phyloP scores from a whole-genome alignment of 2,329 filamentous ascomycete genomes.

The Epichloe sp. region DNA sequence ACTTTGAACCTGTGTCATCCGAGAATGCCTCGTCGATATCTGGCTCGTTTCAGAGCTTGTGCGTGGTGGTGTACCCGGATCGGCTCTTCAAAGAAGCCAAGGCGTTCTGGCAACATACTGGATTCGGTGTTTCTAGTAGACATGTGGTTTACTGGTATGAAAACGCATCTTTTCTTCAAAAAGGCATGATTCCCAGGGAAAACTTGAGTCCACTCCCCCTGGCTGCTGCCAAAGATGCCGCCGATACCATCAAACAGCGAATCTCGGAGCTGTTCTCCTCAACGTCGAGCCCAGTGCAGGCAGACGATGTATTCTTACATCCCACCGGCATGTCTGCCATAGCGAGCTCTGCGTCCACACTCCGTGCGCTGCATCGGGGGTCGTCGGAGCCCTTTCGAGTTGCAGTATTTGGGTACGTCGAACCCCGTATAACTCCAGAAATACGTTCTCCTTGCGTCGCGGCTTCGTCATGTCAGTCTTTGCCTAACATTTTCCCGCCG shows the following conservation, averaged over 20 bases:
- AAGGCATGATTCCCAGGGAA: neutral
- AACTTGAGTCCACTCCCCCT: neutral
- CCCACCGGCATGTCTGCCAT: constrained; percentile 41
- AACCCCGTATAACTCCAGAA: too few relatives aligned
- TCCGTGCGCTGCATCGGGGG: constrained; percentile 2
- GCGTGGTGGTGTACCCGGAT: constrained; percentile 7
- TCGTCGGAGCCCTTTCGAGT: constrained; percentile 6
- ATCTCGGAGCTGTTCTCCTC: constrained; percentile 12
- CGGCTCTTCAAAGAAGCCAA: constrained; percentile 11
- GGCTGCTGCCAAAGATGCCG: constrained; percentile 6
- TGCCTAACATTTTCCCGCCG: neutral
- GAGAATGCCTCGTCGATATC: neutral
- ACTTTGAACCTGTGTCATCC: neutral
- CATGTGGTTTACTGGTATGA: constrained; percentile 14
- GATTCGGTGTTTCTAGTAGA: constrained; percentile 17
- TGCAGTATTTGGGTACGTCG: constrained; percentile 16
- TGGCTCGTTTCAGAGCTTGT: constrained; percentile 6
- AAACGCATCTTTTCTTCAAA: constrained; percentile 10
- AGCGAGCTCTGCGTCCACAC: constrained; percentile 10
- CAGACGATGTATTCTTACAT: constrained; percentile 33
- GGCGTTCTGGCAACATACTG: constrained; percentile 18
- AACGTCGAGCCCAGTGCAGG: constrained; percentile 1
- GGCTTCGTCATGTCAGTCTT: too few relatives aligned
- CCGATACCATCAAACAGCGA: constrained; percentile 5
- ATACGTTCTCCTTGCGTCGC: too few relatives aligned